Percentiles rank a stretch among this genome's conserved stretches.
phyloP scores from a whole-genome alignment of 257 asterid species.

The Knoxia roxburghii region DNA sequence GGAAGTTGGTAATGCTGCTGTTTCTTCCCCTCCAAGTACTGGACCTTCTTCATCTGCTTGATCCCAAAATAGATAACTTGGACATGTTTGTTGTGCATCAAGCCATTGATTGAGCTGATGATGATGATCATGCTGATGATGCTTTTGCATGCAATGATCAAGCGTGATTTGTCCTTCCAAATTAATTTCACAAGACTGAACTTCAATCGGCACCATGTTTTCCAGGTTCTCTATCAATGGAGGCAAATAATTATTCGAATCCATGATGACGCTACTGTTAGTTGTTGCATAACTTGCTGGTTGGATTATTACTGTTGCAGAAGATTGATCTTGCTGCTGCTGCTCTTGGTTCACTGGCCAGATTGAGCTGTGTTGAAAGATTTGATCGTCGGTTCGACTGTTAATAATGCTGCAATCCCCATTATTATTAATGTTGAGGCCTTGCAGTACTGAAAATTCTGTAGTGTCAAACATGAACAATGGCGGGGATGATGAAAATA shows the following conservation, averaged over 20 bases:
- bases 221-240: slow-evolving; percentile 46
- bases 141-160: slow-evolving; percentile 51
- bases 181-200: slow-evolving; percentile 26
- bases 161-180: slow-evolving; percentile 23
- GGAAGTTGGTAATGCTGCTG: slow-evolving; percentile 18
- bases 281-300: slow-evolving; percentile 9
- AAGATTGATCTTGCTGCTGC: slow-evolving; percentile 26
- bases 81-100: slow-evolving; percentile 52
- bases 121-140: not conserved
- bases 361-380: slow-evolving; percentile 40
- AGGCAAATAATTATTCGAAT: slow-evolving; percentile 31
- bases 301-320: slow-evolving; percentile 23
- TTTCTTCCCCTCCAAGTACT: slow-evolving; percentile 45
- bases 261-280: slow-evolving; percentile 10
- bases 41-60: slow-evolving; percentile 32
- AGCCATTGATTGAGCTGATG: slow-evolving; percentile 49
- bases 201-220: slow-evolving; percentile 35
- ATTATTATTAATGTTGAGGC: not conserved
- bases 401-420: slow-evolving; percentile 7
- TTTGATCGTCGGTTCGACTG: slow-evolving; percentile 19
- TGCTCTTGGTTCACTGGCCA: slow-evolving; percentile 43
- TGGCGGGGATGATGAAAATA: slow-evolving; percentile 48
- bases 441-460: slow-evolving; percentile 17
- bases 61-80: slow-evolving; percentile 70
- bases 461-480: slow-evolving; percentile 54